A percentile compares a stretch with the other conserved stretches of the same genome.
Evolutionary conservation across 1,139 yeast species (phyloP).

Genomic region (Debaryomycetaceae sp.): DNA sequence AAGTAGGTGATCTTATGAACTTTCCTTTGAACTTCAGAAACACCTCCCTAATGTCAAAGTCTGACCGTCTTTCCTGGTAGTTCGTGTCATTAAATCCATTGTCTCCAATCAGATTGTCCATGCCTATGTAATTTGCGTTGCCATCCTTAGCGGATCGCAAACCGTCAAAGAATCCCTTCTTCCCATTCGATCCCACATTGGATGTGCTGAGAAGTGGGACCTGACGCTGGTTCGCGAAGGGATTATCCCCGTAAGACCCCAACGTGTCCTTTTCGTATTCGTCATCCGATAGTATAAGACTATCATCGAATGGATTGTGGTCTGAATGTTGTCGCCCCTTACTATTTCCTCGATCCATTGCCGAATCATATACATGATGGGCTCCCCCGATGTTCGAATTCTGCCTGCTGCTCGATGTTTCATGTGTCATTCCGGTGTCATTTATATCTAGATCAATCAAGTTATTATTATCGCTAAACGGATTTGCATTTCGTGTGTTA

Average conservation of each 20-base stretch:
- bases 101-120: slow-evolving; percentile 13
- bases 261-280: slow-evolving; percentile 14
- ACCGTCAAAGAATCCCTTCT: slow-evolving; percentile 13
- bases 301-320: slow-evolving; percentile 37
- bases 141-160: slow-evolving; percentile 5
- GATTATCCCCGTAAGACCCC: slow-evolving; percentile 2
- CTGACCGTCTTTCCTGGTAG: slow-evolving; percentile 18
- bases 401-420: not conserved
- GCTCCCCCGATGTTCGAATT: not conserved
- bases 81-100: slow-evolving; percentile 11
- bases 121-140: slow-evolving; percentile 18
- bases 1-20: slow-evolving; percentile 7
- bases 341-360: not conserved
- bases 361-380: not conserved
- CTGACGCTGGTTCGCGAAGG: slow-evolving; percentile 13
- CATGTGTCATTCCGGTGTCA: not conserved
- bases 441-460: slow-evolving; percentile 31
- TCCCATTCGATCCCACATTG: slow-evolving; percentile 12
- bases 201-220: slow-evolving; percentile 22
- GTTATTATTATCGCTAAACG: slow-evolving; percentile 21
- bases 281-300: slow-evolving; percentile 33
- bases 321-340: slow-evolving; percentile 1
- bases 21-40: slow-evolving; percentile 20
- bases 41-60: slow-evolving; percentile 57
- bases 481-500: slow-evolving; percentile 9